Evolutionary conservation across 805 yeast species (phyloP).

Genomic region (Lipomyces chichibuensis): DNA sequence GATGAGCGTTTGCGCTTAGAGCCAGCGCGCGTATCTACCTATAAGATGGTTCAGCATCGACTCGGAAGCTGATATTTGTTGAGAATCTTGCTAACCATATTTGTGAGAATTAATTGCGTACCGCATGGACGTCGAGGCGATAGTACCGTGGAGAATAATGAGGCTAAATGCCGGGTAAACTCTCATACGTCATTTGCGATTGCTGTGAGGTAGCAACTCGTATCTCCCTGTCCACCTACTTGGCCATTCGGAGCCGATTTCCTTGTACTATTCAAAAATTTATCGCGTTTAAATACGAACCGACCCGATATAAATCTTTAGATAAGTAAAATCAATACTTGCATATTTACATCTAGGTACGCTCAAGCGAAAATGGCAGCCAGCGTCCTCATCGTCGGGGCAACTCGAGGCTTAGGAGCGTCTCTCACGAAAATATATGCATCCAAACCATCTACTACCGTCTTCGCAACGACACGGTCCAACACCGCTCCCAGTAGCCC

Average conservation of each 20-base stretch:
- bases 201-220: too few relatives aligned
- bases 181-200: background rate
- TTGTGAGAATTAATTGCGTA: too few relatives aligned
- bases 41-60: background rate
- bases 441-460: background rate
- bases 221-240: too few relatives aligned
- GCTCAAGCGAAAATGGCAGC: background rate
- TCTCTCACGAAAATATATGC: background rate
- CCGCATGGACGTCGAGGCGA: too few relatives aligned
- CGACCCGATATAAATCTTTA: background rate
- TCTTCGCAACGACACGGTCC: constrained; percentile 1
- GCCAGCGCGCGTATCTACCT: constrained; percentile 4
- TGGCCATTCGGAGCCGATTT: background rate
- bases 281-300: background rate
- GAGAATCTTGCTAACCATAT: background rate
- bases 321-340: background rate
- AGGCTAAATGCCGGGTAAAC: background rate
- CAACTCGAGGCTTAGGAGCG: background rate
- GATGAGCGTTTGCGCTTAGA: constrained; percentile 3
- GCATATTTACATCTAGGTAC: background rate
- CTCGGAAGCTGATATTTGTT: background rate
- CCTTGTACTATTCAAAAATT: background rate
- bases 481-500: background rate
- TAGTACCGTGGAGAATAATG: too few relatives aligned
- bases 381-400: background rate